These are phyloP conservation scores for Pestalotiopsis sp. DNA, from an alignment of 2,329 filamentous ascomycete species.

Conservation along the genomic window DNA sequence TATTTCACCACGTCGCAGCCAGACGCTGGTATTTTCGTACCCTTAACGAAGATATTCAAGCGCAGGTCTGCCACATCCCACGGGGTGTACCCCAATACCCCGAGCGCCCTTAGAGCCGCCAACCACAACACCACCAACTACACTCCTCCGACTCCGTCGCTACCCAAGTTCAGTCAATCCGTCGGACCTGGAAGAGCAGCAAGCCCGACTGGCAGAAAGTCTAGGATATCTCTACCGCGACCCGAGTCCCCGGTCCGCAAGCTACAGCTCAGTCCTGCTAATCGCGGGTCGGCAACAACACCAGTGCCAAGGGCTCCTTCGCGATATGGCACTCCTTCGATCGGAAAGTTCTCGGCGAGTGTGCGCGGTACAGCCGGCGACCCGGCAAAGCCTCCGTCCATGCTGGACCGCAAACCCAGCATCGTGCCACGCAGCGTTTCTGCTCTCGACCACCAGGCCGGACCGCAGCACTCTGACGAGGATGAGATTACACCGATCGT, in stretches of 20 bases:
- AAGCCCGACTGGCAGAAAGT: constrained; percentile 72
- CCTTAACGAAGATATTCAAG: constrained; percentile 76
- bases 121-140: constrained; percentile 62
- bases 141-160: constrained; percentile 65
- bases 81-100: constrained; percentile 64
- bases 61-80: constrained; percentile 57
- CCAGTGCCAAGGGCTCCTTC: constrained; percentile 53
- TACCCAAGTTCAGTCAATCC: constrained; percentile 87
- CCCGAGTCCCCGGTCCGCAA: constrained; percentile 84
- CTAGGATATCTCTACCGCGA: constrained; percentile 78
- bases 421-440: constrained; percentile 62
- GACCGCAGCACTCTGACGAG: constrained; percentile 47
- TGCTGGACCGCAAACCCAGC: constrained; percentile 52
- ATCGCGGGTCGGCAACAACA: constrained; percentile 59
- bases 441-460: constrained; percentile 50
- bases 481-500: constrained; percentile 60
- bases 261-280: constrained; percentile 63
- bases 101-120: constrained; percentile 59
- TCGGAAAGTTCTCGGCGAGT: constrained; percentile 65
- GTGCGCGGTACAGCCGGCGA: constrained; percentile 64
- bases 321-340: constrained; percentile 65
- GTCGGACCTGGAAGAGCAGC: constrained; percentile 74
- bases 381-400: constrained; percentile 57
- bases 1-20: constrained; percentile 83
- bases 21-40: constrained; percentile 91